These are phyloP conservation scores for Gossypium mustelinum DNA, from an alignment of 345 rosid species.

Conservation along the genomic window DNA sequence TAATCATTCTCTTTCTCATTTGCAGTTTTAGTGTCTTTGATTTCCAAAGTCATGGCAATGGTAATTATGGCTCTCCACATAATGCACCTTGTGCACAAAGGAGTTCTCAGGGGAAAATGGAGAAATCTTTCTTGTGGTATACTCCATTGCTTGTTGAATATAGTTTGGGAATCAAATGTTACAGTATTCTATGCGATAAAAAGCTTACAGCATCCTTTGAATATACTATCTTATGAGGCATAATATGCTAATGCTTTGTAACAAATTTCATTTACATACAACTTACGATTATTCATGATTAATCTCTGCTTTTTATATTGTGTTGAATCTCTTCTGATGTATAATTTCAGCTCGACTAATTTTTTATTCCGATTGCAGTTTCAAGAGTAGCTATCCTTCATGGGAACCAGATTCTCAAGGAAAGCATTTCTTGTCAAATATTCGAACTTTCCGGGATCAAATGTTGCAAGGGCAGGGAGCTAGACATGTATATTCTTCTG, in stretches of 20 bases:
- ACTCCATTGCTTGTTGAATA: background rate
- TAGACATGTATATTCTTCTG: conserved; percentile 41
- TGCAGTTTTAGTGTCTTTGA: conserved; percentile 85
- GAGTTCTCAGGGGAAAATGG: conserved; percentile 98
- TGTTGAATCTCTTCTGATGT: background rate
- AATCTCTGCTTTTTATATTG: background rate
- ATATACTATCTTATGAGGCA: background rate
- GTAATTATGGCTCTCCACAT: conserved; percentile 74
- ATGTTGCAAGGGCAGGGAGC: conserved; percentile 49
- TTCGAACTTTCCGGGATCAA: conserved; percentile 75
- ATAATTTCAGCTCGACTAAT: background rate
- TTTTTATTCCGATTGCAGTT: conserved; percentile 46
- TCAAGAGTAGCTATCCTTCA: conserved; percentile 77
- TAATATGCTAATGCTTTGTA: background rate
- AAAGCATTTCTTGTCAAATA: conserved; percentile 68
- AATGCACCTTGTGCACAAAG: conserved; percentile 46
- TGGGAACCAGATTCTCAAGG: conserved; percentile 86
- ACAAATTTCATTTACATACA: background rate
- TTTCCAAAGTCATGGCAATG: conserved; percentile 84
- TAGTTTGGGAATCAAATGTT: background rate
- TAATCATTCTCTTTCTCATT: conserved; percentile 5
- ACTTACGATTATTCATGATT: background rate
- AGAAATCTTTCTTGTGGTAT: conserved; percentile 90
- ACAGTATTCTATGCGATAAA: background rate
- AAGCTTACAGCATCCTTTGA: background rate